Percentiles rank a stretch among this genome's conserved stretches.
Evolutionary conservation across 179 eudicot species (phyloP).

Genomic region (Silene vulgaris): DNA sequence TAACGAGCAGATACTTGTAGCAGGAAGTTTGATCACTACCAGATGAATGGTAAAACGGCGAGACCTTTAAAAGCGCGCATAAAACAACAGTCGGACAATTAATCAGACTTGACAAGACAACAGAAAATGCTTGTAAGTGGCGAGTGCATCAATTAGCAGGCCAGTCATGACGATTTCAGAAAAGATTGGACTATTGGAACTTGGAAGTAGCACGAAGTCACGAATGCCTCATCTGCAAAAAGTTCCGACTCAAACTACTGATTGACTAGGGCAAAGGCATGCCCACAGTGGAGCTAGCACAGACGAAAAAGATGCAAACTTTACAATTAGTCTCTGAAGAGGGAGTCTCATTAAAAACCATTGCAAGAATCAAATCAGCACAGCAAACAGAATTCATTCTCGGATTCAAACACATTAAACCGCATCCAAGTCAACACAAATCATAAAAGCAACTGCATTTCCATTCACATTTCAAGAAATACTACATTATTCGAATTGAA

Average conservation of each 20-base stretch:
- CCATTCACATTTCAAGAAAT: constrained; percentile 1
- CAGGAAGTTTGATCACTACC: neutral
- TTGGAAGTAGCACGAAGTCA: no score
- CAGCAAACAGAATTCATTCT: neutral
- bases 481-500: neutral
- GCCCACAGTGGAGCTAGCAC: no score
- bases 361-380: neutral
- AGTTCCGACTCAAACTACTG: no score
- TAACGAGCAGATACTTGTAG: neutral
- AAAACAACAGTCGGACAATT: neutral
- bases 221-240: no score
- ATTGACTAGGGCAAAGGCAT: no score
- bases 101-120: neutral
- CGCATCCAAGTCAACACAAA: no score
- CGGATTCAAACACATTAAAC: no score
- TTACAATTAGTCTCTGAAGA: no score
- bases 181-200: no score
- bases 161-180: neutral
- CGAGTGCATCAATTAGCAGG: neutral
- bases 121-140: neutral
- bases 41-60: neutral
- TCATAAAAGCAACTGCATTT: neutral
- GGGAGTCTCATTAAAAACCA: no score
- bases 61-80: no score
- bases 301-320: no score